Conservation (phyloP, 768 basidiomycete genomes). For the Lentinus brumalis region DNA sequence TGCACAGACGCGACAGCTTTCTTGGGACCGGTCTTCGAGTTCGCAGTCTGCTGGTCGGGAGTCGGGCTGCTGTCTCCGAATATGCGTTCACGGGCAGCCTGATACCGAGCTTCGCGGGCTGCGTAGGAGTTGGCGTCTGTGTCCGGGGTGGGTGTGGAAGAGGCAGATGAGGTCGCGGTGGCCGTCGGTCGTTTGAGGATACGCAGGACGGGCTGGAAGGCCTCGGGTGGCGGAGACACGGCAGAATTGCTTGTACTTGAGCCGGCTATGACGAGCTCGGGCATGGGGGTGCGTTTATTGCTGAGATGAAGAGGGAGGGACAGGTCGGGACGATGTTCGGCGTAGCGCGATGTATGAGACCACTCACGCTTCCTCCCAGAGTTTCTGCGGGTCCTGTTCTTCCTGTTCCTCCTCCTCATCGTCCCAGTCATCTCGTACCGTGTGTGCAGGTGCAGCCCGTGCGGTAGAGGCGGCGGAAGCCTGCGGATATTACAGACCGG, state of each 20-base stretch:
- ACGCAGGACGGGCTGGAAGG: conserved; percentile 63
- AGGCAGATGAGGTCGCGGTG: conserved; percentile 13
- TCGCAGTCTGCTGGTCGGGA: not conserved
- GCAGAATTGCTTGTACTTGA: conserved; percentile 36
- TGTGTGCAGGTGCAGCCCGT: not conserved
- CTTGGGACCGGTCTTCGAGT: not conserved
- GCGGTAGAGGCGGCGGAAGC: not conserved
- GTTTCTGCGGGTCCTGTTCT: conserved; percentile 48
- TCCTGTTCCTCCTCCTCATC: conserved; percentile 54
- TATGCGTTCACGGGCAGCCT: conserved; percentile 73
- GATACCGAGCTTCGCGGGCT: conserved; percentile 73
- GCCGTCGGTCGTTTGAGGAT: conserved; percentile 71
- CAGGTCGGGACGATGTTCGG: not conserved
- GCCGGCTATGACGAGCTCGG: conserved; percentile 52
- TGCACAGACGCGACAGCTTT: conserved; percentile 2
- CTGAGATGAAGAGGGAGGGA: conserved; percentile 37
- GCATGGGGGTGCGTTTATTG: conserved; percentile 68
- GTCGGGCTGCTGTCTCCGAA: conserved; percentile 41
- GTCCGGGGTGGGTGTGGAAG: conserved; percentile 19
- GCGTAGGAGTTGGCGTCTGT: conserved; percentile 42
- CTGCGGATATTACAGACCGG: not conserved
- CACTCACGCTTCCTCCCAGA: conserved; percentile 76
- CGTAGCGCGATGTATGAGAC: not conserved
- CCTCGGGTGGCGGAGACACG: conserved; percentile 52
- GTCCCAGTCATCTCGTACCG: conserved; percentile 61